Percentiles rank a stretch among this genome's conserved stretches.
Conservation (phyloP, 441 rosid genomes). For the Adansonia madagascariensis region DNA sequence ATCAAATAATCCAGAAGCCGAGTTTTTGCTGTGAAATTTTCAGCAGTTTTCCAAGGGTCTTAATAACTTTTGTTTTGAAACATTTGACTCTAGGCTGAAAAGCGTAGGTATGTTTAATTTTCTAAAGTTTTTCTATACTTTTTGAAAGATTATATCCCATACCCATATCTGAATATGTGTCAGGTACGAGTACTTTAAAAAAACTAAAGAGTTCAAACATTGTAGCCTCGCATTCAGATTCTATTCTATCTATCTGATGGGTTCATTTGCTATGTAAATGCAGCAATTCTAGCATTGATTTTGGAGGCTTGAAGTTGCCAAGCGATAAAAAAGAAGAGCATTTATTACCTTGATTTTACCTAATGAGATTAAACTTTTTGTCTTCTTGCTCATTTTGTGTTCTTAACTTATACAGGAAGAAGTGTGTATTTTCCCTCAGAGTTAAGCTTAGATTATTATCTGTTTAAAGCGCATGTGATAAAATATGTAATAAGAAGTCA, state of each 20-base stretch:
- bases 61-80: neutral
- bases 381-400: neutral
- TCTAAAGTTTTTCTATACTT: too few species aligned
- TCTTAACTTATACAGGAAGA: neutral
- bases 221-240: neutral
- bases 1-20: neutral
- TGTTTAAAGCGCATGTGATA: neutral
- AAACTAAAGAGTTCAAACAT: too few species aligned
- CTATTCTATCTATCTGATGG: neutral
- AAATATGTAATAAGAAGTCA: constrained; percentile 1
- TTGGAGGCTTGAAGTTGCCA: neutral
- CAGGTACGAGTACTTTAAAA: neutral
- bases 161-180: too few species aligned
- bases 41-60: neutral
- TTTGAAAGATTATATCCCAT: too few species aligned
- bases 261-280: neutral
- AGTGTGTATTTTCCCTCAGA: neutral
- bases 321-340: neutral
- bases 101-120: neutral
- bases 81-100: neutral
- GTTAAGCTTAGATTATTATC: neutral
- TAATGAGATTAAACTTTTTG: neutral
- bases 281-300: neutral
- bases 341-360: neutral
- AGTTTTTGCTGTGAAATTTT: neutral